Base-by-base conservation (phyloP, 2,329 filamentous ascomycete genomes). In the Diatrype stigma region DNA sequence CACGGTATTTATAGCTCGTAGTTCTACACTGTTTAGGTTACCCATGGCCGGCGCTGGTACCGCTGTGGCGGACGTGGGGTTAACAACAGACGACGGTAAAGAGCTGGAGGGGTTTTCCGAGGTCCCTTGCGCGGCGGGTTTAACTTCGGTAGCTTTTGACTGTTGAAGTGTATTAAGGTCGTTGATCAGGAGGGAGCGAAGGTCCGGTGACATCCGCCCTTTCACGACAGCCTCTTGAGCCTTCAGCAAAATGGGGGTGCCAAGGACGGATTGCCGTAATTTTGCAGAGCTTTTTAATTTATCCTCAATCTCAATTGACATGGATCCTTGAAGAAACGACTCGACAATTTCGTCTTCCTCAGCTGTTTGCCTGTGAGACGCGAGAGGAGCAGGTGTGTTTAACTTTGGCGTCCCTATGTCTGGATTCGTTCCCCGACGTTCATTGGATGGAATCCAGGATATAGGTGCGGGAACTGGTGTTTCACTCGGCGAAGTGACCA, bases 261-360 rank as follows among this genome's bases (percentile, higher is more conserved):
- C 45, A 21, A 51, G 10, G 17, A 51, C 14, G 10, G 45, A 14
- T 14, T 30, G 49, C 10, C 45, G 45, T n/a, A 45, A 28, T 16
- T 19, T 16, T 12, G 44, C 23, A 35, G 49, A 51, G 17, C 35
- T 6, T 22, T 47, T 7, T 44, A 51, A 44, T 32, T 44, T 45
- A n/a, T 22, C 28, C 42, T 51, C 45, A n/a, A 21, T 21, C 6
- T 44, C 45, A 35, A 6, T 3, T 12, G 49, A 21, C 17, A 47
- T 28, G 6, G 45, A n/a, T 23, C 45, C 49, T 28, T 42, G 19
- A 21, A 47, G 19, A 14, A 47, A 45, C 12, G 28, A 45, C 26
- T 32, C 21, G 16, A 37, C 28, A 8, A 47, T 19, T n/a, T 34
- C 28, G 6, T 47, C 19, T 14, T 44, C 26, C 16, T 19, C 19